Evolutionary conservation across 73 alveolate genomes (phyloP), one percentile per base, ranked within the genome.

Genomic region (Tetrahymena borealis): DNA sequence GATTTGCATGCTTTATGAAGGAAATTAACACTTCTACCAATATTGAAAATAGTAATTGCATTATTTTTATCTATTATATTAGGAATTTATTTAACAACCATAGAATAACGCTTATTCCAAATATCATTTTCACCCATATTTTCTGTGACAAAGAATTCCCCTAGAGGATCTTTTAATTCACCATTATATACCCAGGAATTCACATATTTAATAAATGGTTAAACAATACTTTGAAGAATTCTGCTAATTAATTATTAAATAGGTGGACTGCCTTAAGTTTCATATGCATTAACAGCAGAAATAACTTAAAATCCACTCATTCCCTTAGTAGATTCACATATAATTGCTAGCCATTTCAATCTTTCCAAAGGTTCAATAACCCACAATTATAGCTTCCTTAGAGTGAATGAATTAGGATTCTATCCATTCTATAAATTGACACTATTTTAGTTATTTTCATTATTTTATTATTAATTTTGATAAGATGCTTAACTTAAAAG

Each of bases 151-250:
- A 93, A 93, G 43, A 93, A 93, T 40, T 93, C 95, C 38, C 91
- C 91, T 11, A 91, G 43, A 4, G 91, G 90, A 40, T 93, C 95
- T 15, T 39, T 32, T 11, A 85, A 85, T 39, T 42, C 91, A 1
- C 95, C 95, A 38, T 93, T 92, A 33, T 79, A 93, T 38, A 93
- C 91, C 95, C 95, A 93, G 32, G 43, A 79, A 90, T 93, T 93
- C 24, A 93, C 91, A 41, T 85, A 93, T 41, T 42, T 93, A 16
- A 93, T 85, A 15, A 93, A 85, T 4, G 95, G 95, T 11, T 39
- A 39, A 39, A 91, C 90, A 39, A 79, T 85, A 78, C 91, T 90
- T 16, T 93, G 90, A 1, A 90, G 79, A 38, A 90, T 33, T 90
- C 93, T 90, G 31, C 39, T 38, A 90, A 90, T 38, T 38, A 90